Evolutionary conservation across 2,329 filamentous ascomycete genomes (phyloP).

Genomic region (Pezicula carpinea): DNA sequence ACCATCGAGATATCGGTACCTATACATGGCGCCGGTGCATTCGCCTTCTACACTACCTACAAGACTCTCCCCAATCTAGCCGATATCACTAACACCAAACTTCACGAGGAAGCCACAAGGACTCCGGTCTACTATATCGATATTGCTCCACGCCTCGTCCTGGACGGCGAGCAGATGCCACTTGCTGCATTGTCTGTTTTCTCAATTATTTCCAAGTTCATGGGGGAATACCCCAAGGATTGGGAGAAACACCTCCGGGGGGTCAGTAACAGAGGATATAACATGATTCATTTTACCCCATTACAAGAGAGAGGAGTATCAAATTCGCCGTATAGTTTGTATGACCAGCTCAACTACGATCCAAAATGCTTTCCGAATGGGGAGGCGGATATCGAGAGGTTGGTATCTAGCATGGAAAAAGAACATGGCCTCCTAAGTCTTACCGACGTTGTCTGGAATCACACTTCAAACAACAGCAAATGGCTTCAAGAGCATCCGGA

Average conservation of each 20-base stretch:
- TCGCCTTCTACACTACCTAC: conserved; percentile 92
- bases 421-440: conserved; percentile 81
- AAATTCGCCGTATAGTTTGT: conserved; percentile 96
- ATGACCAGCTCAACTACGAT: conserved; percentile 87
- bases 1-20: conserved; percentile 86
- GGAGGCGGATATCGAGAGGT: conserved; percentile 70
- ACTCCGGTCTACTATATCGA: conserved; percentile 89
- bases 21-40: conserved; percentile 78
- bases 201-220: conserved; percentile 95
- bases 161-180: conserved; percentile 71
- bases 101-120: conserved; percentile 49
- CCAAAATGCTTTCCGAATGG: conserved; percentile 75
- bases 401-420: conserved; percentile 78
- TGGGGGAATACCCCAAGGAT: conserved; percentile 85
- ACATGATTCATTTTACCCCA: conserved; percentile 98
- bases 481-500: conserved; percentile 96
- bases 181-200: conserved; percentile 86
- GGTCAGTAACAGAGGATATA: conserved; percentile 89
- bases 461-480: conserved; percentile 91
- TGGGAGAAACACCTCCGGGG: conserved; percentile 88
- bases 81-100: conserved; percentile 37
- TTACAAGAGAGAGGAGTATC: conserved; percentile 83
- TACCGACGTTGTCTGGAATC: conserved; percentile 97
- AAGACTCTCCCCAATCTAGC: conserved; percentile 74
- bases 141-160: conserved; percentile 74